A percentile compares a stretch with the other conserved stretches of the same genome.
Evolutionary conservation across 208 protist genomes (phyloP).

Genomic region (Acanthamoeba triangularis): DNA sequence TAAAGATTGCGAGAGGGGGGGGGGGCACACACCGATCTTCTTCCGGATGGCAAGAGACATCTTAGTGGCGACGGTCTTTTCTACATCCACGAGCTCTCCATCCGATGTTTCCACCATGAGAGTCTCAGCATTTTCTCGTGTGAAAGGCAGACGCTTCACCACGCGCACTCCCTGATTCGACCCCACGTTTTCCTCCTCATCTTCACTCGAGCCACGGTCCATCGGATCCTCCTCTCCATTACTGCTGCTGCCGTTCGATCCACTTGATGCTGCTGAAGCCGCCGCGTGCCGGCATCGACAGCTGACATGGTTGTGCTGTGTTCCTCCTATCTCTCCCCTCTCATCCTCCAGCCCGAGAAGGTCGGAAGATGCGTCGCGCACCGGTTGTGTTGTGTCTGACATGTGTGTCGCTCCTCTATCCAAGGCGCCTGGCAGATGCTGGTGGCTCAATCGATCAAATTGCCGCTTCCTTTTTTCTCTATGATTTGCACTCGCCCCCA

Average conservation of each 20-base stretch:
- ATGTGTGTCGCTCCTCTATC: background rate
- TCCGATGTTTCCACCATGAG: conserved; percentile 52
- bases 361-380: background rate
- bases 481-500: no score
- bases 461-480: no score
- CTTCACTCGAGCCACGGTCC: background rate
- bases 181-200: background rate
- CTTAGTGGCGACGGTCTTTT: conserved; percentile 18
- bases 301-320: background rate
- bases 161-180: background rate
- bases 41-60: conserved; percentile 67
- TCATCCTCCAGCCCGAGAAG: background rate
- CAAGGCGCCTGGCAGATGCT: no score
- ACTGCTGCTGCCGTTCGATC: background rate
- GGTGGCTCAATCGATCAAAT: background rate
- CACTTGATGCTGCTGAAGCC: background rate
- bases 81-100: conserved; percentile 52
- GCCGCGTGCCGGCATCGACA: background rate
- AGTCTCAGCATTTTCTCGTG: conserved; percentile 15
- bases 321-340: background rate
- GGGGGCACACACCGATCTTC: background rate
- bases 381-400: background rate
- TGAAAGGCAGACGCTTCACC: conserved; percentile 44
- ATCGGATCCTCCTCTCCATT: background rate
- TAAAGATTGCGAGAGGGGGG: background rate